Conservation (phyloP, 306 rosid genomes). For the Benincasa hispida region DNA sequence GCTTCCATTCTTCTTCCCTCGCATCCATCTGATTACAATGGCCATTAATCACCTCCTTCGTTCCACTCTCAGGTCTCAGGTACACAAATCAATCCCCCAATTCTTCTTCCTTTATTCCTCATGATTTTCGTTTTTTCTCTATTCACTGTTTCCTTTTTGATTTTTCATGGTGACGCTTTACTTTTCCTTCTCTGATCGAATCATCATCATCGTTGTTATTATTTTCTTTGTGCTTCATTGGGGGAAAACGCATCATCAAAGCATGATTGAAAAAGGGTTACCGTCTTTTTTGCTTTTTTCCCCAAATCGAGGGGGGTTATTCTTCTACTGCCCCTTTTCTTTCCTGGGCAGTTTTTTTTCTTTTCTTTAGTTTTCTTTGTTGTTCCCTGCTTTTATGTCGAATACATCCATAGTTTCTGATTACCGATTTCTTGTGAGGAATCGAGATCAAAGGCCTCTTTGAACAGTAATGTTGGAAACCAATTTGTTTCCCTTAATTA, state of each 20-base stretch:
- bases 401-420: too few relatives aligned
- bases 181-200: background rate
- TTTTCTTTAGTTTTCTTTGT: background rate
- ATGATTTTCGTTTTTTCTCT: background rate
- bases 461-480: background rate
- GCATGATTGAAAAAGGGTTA: background rate
- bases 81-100: background rate
- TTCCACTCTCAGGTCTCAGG: slow-evolving; percentile 35
- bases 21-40: slow-evolving; percentile 5
- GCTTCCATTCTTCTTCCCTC: background rate
- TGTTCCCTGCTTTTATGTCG: too few relatives aligned
- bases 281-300: background rate
- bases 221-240: background rate
- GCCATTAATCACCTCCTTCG: slow-evolving; percentile 26
- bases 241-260: background rate
- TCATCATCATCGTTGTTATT: too few relatives aligned
- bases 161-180: background rate
- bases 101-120: background rate
- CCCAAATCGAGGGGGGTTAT: background rate
- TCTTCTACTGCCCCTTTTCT: background rate
- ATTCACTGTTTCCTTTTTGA: background rate
- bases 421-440: background rate
- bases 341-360: background rate
- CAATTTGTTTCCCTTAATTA: background rate
- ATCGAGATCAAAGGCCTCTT: background rate